Evolutionary conservation across 2,329 filamentous ascomycete species (phyloP), one percentile per base, ranked within the genome.

Genomic region (Lizonia empirigonia): DNA sequence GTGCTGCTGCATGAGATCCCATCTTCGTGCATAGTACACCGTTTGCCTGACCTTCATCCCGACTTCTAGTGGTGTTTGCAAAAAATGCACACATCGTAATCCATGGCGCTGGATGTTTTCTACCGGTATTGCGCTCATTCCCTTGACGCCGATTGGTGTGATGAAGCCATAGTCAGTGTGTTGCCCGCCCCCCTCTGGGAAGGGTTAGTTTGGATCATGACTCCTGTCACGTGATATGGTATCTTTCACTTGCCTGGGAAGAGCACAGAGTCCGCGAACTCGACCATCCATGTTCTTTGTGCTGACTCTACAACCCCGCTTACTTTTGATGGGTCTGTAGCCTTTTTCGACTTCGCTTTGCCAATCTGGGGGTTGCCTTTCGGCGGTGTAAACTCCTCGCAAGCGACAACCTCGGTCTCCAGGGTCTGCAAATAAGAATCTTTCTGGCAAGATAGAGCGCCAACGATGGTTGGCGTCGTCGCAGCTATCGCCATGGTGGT

Each of bases 31-130:
- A 38, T 67, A 70, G 38, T 69, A 59, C 37, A 71, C 58, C 4
- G 55, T 58, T 50, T 71, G 68, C 9, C 48, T 56, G 3, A 71
- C 65, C 15, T 50, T 49, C 5, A 61, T 69, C 82, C 92, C 36
- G 89, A 93, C 0, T 79, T 95, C 18, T 91, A 96, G 85, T 88
- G 91, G 12, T 93, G 91, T 66, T 89, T 92, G 34, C 93, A 92
- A 93, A 88, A 87, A 22, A 88, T 88, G 0, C 68, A 90, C 57
- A 78, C 85, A 57, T 77, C 80, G 24, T 83, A 96, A 66, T 77
- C 83, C 68, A 41, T 69, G 68, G 18, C 68, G 65, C 44, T 71
- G 65, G 18, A 71, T 58, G 36, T 55, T 67, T 18, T 54, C 64
- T 26, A 71, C 64, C 5, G 67, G 58, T 15, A 70, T 69, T 5